These are phyloP conservation scores for Ophiostoma angusticollis DNA, from an alignment of 2,329 filamentous ascomycete species.

Conservation along the genomic window DNA sequence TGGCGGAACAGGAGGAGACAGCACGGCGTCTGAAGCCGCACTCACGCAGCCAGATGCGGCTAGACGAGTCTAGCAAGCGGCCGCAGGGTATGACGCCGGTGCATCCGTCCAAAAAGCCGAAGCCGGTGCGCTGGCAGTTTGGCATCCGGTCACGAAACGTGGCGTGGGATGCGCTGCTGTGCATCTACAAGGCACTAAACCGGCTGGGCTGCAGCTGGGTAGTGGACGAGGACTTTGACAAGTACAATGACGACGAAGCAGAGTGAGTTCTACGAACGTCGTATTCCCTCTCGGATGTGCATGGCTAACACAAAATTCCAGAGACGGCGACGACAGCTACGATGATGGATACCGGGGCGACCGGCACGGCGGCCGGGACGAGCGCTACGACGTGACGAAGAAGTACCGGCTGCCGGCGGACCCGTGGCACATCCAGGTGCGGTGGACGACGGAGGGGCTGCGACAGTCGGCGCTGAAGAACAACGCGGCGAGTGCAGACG, in stretches of 20 bases:
- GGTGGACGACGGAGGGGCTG: slow-evolving; percentile 62
- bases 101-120: slow-evolving; percentile 54
- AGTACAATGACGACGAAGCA: slow-evolving; percentile 30
- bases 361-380: slow-evolving; percentile 20
- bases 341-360: too few relatives aligned
- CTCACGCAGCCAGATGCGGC: slow-evolving; percentile 54
- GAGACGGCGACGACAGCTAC: slow-evolving; percentile 20
- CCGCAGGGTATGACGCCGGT: slow-evolving; percentile 52
- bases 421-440: slow-evolving; percentile 86
- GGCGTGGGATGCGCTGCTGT: slow-evolving; percentile 85
- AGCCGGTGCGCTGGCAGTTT: slow-evolving; percentile 92
- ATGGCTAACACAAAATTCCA: too few relatives aligned
- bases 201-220: slow-evolving; percentile 88
- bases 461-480: slow-evolving; percentile 24
- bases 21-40: slow-evolving; percentile 76
- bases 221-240: slow-evolving; percentile 45
- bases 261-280: too few relatives aligned
- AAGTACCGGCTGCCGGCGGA: slow-evolving; percentile 83
- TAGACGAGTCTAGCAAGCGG: slow-evolving; percentile 50
- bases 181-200: slow-evolving; percentile 82
- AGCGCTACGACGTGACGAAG: slow-evolving; percentile 37
- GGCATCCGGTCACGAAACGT: slow-evolving; percentile 90
- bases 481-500: slow-evolving; percentile 21
- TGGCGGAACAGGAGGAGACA: slow-evolving; percentile 70
- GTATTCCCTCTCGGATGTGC: too few relatives aligned